Evolutionary conservation across 164 flowering plant species (phyloP).

Genomic region (Magnolia changhungtana): DNA sequence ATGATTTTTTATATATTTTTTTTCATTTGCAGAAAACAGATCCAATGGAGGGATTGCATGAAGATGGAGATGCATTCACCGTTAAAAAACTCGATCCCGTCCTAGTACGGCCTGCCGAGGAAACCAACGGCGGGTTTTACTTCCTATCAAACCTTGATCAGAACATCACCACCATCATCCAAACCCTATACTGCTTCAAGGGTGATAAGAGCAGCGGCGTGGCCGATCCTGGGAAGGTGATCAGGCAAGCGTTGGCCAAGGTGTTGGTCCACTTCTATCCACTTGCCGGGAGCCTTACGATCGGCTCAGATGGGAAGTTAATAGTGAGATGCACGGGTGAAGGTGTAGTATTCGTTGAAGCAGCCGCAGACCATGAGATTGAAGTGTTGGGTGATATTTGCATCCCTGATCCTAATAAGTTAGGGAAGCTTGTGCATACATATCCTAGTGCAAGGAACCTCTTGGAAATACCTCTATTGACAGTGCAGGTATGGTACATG

Average conservation of each 20-base stretch:
- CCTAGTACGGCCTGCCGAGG: not conserved
- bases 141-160: constrained; percentile 24
- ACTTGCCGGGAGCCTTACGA: constrained; percentile 16
- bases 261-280: constrained; percentile 24
- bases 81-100: constrained; percentile 11
- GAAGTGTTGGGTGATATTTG: constrained; percentile 18
- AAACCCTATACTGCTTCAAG: constrained; percentile 14
- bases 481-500: constrained; percentile 16
- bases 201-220: not conserved
- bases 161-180: constrained; percentile 2
- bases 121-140: constrained; percentile 6
- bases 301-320: constrained; percentile 17
- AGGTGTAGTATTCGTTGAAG: constrained; percentile 24
- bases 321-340: constrained; percentile 14
- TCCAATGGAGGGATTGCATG: constrained; percentile 1
- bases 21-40: not conserved
- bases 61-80: not conserved
- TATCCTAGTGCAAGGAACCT: constrained; percentile 11
- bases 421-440: constrained; percentile 15
- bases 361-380: constrained; percentile 17
- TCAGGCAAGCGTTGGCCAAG: constrained; percentile 18
- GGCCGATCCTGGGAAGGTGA: not conserved
- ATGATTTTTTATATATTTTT: not conserved
- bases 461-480: constrained; percentile 12
- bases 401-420: constrained; percentile 11